Conservation (phyloP, 129 eudicot species). For the Erigeron canadensis region DNA sequence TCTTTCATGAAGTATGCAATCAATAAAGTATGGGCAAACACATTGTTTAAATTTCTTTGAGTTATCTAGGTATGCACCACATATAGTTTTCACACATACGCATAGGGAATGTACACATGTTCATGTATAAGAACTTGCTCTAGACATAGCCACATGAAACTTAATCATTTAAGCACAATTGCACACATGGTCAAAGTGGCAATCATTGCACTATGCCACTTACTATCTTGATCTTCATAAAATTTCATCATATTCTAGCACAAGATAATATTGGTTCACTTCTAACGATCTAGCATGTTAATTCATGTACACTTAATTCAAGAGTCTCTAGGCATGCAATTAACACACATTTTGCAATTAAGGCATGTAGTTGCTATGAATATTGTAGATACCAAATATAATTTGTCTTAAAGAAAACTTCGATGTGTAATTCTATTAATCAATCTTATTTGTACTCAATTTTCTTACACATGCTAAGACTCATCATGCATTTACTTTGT, state of each 20-base stretch:
- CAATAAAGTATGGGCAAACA: background rate
- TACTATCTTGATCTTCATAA: background rate
- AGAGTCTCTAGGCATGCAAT: background rate
- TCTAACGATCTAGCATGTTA: background rate
- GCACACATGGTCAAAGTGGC: background rate
- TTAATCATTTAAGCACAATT: background rate
- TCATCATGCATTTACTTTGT: too few species aligned
- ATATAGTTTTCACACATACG: too few species aligned
- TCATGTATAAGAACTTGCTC: too few species aligned
- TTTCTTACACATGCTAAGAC: too few species aligned
- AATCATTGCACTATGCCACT: background rate
- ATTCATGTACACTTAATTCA: too few species aligned
- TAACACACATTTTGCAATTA: background rate
- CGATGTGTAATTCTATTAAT: too few species aligned
- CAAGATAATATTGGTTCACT: background rate
- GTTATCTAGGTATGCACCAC: too few species aligned
- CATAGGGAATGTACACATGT: background rate
- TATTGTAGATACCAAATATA: too few species aligned
- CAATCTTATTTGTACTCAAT: too few species aligned
- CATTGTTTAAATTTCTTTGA: too few species aligned
- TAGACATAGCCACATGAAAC: too few species aligned
- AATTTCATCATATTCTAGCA: background rate
- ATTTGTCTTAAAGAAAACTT: too few species aligned
- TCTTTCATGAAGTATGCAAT: background rate
- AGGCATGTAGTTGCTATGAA: background rate